A percentile compares a stretch with the other conserved stretches of the same genome.
phyloP scores from a whole-genome alignment of 2,329 filamentous ascomycete genomes.

The Talaromyces verruculosus region DNA sequence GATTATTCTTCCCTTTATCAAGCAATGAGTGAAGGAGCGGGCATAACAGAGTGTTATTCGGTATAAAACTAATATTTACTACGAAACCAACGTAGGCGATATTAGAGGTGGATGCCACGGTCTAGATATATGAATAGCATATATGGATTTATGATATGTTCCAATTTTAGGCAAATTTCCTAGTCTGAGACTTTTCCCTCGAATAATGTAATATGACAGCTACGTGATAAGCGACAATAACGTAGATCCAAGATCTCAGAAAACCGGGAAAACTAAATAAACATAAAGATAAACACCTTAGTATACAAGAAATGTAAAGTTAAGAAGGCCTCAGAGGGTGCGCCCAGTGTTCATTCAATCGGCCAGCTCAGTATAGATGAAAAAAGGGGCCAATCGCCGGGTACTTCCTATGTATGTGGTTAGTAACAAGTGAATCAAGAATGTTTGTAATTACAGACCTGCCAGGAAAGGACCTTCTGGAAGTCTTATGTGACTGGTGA shows the following conservation, averaged over 20 bases:
- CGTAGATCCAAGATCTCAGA: neutral
- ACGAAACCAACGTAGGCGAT: neutral
- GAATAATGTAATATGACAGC: no score
- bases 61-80: neutral
- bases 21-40: neutral
- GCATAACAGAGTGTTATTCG: neutral
- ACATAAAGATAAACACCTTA: neutral
- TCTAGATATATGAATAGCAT: no score
- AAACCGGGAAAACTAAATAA: neutral
- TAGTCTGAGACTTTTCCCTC: no score
- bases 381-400: conserved; percentile 10
- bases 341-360: neutral
- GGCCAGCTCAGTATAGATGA: neutral
- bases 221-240: neutral
- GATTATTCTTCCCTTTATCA: conserved; percentile 41
- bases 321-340: neutral
- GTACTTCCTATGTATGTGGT: neutral
- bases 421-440: neutral
- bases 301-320: neutral
- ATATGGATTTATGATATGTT: no score
- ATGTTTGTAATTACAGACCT: neutral
- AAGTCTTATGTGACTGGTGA: neutral
- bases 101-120: neutral
- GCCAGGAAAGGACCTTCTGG: neutral
- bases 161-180: no score